A percentile compares a stretch with the other conserved stretches of the same genome.
Conservation (phyloP, 129 eudicot species). For the Flaveria trinervia region DNA sequence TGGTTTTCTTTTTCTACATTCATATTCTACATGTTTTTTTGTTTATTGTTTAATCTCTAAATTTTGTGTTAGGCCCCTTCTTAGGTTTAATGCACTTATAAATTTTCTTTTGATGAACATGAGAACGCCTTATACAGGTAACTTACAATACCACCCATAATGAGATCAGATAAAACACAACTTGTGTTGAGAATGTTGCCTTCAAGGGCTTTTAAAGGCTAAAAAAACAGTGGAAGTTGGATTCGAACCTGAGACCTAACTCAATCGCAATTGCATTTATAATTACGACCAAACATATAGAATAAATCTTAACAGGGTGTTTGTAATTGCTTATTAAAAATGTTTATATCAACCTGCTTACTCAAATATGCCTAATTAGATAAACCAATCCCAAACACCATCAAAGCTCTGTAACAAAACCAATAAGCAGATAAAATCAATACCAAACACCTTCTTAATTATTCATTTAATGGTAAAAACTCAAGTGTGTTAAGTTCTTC, state of each 20-base stretch:
- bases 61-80: background rate
- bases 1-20: background rate
- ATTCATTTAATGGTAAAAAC: background rate
- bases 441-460: background rate
- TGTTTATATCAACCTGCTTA: background rate
- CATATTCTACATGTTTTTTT: background rate
- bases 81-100: background rate
- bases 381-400: background rate
- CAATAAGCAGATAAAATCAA: background rate
- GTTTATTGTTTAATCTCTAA: background rate
- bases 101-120: too few relatives aligned
- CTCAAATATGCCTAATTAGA: background rate
- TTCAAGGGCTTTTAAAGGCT: too few relatives aligned
- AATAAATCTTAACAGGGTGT: too few relatives aligned
- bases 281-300: too few relatives aligned
- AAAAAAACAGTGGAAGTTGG: too few relatives aligned
- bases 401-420: background rate
- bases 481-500: slow-evolving; percentile 14
- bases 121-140: too few relatives aligned
- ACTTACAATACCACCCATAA: too few relatives aligned
- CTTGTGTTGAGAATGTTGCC: too few relatives aligned
- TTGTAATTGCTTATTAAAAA: background rate
- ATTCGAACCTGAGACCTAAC: too few relatives aligned
- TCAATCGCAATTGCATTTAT: too few relatives aligned
- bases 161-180: too few relatives aligned